These are phyloP conservation scores for Botrytis cinerea DNA, from an alignment of 2,329 filamentous ascomycete species.

Conservation along the genomic window DNA sequence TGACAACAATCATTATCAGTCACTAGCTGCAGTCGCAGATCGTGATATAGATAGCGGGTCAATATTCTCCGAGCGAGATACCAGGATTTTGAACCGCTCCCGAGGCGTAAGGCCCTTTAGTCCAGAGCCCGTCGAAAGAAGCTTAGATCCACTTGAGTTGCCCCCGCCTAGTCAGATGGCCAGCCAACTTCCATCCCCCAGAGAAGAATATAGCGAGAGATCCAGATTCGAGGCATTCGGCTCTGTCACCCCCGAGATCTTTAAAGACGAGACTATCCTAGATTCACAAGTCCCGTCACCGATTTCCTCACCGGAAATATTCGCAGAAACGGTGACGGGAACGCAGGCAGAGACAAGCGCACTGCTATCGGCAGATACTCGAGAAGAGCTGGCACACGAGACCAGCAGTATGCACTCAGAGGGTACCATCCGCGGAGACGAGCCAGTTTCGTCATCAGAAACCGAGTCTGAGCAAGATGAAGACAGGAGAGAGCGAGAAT, in stretches of 20 bases:
- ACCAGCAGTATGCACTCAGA: constrained; percentile 16
- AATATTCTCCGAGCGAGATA: constrained; percentile 52
- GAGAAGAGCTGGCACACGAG: neutral
- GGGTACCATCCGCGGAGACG: constrained; percentile 21
- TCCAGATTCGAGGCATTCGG: constrained; percentile 7
- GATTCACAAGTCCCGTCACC: constrained; percentile 1
- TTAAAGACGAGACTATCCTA: constrained; percentile 10
- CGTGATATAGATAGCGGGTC: constrained; percentile 48
- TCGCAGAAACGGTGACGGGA: neutral
- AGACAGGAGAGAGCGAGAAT: neutral
- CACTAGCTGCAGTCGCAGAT: constrained; percentile 50
- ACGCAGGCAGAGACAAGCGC: neutral
- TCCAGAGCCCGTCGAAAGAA: constrained; percentile 45
- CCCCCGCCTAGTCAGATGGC: constrained; percentile 10
- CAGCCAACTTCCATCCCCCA: neutral
- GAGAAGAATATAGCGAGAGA: constrained; percentile 15
- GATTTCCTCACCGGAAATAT: constrained; percentile 4
- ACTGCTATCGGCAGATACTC: neutral
- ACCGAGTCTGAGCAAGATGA: constrained; percentile 4
- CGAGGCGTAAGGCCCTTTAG: constrained; percentile 61
- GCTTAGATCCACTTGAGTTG: constrained; percentile 33
- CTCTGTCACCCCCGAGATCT: constrained; percentile 12
- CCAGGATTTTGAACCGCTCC: constrained; percentile 49
- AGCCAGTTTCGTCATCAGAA: neutral
- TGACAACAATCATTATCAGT: constrained; percentile 58